A percentile compares a stretch with the other conserved stretches of the same genome.
phyloP scores from a whole-genome alignment of 768 basidiomycete species.

The Podaxis sp. region DNA sequence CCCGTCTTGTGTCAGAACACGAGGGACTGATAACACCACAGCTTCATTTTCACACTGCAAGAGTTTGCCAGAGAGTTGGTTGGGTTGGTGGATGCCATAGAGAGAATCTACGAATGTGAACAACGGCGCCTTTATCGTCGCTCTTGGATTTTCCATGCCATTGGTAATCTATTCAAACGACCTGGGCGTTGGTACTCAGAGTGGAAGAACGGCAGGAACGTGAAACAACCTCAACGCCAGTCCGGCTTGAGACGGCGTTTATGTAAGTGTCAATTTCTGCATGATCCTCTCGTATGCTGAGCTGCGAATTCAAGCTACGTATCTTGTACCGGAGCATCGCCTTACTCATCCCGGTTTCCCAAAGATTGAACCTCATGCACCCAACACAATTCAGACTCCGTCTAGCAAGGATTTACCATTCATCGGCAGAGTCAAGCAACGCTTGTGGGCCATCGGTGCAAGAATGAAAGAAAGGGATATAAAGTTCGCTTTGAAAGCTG shows the following conservation, averaged over 20 bases:
- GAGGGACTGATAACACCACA: conserved; percentile 28
- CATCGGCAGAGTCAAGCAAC: conserved; percentile 63
- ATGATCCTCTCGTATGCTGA: not conserved
- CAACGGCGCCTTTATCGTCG: conserved; percentile 39
- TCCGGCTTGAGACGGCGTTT: conserved; percentile 26
- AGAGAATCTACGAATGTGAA: conserved; percentile 72
- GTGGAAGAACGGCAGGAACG: not conserved
- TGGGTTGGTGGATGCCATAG: conserved; percentile 81
- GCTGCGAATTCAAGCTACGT: conserved; percentile 34
- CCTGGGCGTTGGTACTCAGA: conserved; percentile 3
- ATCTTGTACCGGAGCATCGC: conserved; percentile 49
- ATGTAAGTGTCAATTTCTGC: conserved; percentile 34
- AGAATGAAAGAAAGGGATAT: conserved; percentile 70
- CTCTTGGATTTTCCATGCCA: conserved; percentile 23
- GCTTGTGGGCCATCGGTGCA: conserved; percentile 70
- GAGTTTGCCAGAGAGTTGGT: conserved; percentile 88
- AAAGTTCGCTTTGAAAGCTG: conserved; percentile 87
- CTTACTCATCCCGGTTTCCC: conserved; percentile 71
- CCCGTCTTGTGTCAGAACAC: not conserved
- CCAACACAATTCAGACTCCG: conserved; percentile 84
- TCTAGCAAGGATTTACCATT: conserved; percentile 56
- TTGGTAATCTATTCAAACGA: conserved; percentile 16
- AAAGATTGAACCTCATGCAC: conserved; percentile 77
- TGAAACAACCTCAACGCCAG: conserved; percentile 6
- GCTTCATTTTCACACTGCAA: conserved; percentile 95